Conservation (phyloP, 2,329 filamentous ascomycete species). For the Geosmithia morbida region DNA sequence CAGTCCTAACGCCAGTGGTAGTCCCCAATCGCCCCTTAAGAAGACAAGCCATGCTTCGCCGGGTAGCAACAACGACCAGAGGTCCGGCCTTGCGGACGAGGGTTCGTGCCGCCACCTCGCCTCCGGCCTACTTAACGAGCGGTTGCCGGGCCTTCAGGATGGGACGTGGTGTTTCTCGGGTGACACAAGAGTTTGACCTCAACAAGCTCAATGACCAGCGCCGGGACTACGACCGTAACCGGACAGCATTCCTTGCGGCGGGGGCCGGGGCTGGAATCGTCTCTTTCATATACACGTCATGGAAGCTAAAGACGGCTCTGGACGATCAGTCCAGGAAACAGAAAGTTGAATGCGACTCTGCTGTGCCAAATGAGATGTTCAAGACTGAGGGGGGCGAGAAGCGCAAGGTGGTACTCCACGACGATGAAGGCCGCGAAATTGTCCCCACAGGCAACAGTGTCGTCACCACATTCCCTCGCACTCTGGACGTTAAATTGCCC, state of each 20-base stretch:
- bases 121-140: not conserved
- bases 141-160: constrained; percentile 14
- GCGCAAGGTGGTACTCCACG: constrained; percentile 47
- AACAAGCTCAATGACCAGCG: constrained; percentile 29
- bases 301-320: constrained; percentile 31
- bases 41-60: constrained; percentile 12
- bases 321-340: constrained; percentile 15
- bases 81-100: constrained; percentile 10
- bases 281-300: constrained; percentile 35
- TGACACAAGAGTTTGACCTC: constrained; percentile 35
- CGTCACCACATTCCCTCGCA: constrained; percentile 67
- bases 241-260: constrained; percentile 34
- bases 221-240: constrained; percentile 33
- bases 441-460: constrained; percentile 69
- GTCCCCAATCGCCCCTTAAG: not conserved
- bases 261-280: constrained; percentile 34
- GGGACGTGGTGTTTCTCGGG: constrained; percentile 14
- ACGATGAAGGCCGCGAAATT: constrained; percentile 56
- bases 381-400: constrained; percentile 31
- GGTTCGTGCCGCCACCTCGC: not conserved
- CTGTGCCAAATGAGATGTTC: constrained; percentile 28
- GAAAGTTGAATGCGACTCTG: constrained; percentile 16
- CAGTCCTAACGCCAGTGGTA: not conserved
- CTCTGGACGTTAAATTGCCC: constrained; percentile 43
- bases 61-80: constrained; percentile 5